Evolutionary conservation across 192 early-diverging fungal species (phyloP), one percentile per base, ranked within the genome.

Genomic region (Coemansia sp.): DNA sequence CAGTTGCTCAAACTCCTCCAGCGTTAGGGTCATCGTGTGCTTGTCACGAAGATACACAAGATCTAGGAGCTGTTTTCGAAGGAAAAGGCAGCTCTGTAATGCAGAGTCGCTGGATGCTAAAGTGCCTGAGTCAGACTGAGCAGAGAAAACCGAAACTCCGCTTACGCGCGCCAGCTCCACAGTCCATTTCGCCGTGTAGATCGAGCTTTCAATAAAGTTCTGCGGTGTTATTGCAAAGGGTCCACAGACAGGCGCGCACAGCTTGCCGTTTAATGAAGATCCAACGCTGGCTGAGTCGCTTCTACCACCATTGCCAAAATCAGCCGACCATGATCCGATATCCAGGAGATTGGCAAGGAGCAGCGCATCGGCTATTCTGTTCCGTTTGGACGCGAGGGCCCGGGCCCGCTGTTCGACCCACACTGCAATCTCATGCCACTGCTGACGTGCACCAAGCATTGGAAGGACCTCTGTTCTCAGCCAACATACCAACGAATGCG

Each of bases 341-440:
- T 81, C 71, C n/a, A 89, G 66, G 14, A 87, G 77, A 34, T 64
- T 63, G 1, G 86, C 56, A 11, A 90, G 72, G 18, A 60, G 48
- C 38, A 85, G 68, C 20, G 89, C 87, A 10, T 69, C 83, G 16
- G 76, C 63, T 14, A 87, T 82, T 6, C 53, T 65, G 18, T 71
- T 57, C 10, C 79, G 64, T 12, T 34, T 56, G 23, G 77, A 56
- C 67, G 87, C 88, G 16, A 87, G 66, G 10, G 65, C 43, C n/a
- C 82, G 71, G 7, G 89, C 85, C 5, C 87, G 77, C 53, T 78
- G 72, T 59, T 85, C 80, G 39, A 85, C 68, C 88, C 88, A 91
- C 6, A 60, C 63, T 0, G 73, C 84, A n/a, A 89, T 44, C 18
- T 44, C 71, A 9, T 41, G 44, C 43, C 81, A 76, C 60, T 78